Evolutionary conservation across 2,329 filamentous ascomycete genomes (phyloP), one percentile per base, ranked within the genome.

Genomic region (Fusarium odoratissimum): DNA sequence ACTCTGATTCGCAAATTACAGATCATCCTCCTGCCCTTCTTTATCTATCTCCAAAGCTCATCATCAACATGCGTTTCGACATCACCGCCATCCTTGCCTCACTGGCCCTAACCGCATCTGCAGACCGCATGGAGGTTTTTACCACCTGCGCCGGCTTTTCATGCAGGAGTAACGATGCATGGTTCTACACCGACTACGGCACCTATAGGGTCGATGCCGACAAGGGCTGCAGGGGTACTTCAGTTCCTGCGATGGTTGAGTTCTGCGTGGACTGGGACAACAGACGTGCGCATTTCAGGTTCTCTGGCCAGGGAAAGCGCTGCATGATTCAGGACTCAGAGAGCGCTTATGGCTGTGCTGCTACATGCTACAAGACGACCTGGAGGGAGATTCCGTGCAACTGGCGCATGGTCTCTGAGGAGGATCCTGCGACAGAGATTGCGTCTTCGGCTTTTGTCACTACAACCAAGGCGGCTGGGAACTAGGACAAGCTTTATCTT

Each of bases 251-350:
- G 1, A 64, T 64, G 62, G 25, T 35, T 2, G 62, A 61, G 19
- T 45, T 64, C 38, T 45, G 55, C 17, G 37, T 64, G 12, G 60
- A 62, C n/a, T 57, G 42, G 42, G 25, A n/a, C 9, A 28, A 33
- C 2, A 51, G 23, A n/a, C 38, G 46, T 5, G 40, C 13, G 4
- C 57, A 65, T 19, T 55, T 49, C 23, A 37, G 23, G 2, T 55
- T 48, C 23, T 28, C 25, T 8, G 28, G 42, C 2, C 41, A 65
- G 16, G 7, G 4, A 1, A 42, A 62, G 16, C 35, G 48, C 7
- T 62, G 57, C 10, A 23, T 62, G 21, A 12, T 17, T 6, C 21
- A 46, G 8, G 28, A 28, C 6, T 46, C 35, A 1, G 41, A 48
- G 14, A 21, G 13, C 5, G 14, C 7, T 3, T 54, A 41, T 12